Conservation (phyloP, 768 basidiomycete genomes). For the Suillus subalutaceus region DNA sequence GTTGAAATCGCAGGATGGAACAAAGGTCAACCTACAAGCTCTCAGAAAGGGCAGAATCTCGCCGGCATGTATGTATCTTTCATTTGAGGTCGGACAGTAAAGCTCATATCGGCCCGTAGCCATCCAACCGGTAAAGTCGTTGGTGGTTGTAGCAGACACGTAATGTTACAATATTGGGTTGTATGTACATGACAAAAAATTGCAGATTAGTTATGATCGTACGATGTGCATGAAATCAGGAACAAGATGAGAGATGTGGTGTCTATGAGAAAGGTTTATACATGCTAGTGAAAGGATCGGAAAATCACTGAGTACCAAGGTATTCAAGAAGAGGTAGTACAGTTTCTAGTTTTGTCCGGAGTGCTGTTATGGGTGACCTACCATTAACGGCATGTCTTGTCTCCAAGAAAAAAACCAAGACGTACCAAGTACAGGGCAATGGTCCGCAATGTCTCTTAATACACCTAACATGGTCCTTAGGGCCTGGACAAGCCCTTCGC, state of each 20-base stretch:
- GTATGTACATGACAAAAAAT: neutral
- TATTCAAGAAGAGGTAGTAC: constrained; percentile 26
- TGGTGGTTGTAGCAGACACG: neutral
- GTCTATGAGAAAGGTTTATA: neutral
- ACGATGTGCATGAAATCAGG: neutral
- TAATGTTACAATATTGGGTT: neutral
- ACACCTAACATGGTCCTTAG: constrained; percentile 20
- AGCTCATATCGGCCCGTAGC: neutral
- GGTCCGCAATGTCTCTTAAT: constrained; percentile 22
- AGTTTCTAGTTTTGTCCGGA: constrained; percentile 28
- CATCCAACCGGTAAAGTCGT: neutral
- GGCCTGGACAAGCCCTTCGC: constrained; percentile 16
- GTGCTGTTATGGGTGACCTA: constrained; percentile 16
- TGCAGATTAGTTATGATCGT: neutral
- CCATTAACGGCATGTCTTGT: neutral
- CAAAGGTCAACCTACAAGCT: constrained; percentile 17
- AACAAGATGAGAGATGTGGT: neutral
- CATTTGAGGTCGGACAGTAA: neutral
- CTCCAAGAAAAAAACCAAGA: neutral
- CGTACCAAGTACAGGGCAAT: constrained; percentile 25
- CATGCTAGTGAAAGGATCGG: neutral
- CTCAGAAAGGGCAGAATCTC: constrained; percentile 26
- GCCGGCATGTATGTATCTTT: constrained; percentile 24
- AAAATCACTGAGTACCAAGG: neutral
- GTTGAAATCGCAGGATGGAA: constrained; percentile 25